These are phyloP conservation scores for Blastocystis sp. DNA, from an alignment of 352 stramenopile species.

Conservation along the genomic window DNA sequence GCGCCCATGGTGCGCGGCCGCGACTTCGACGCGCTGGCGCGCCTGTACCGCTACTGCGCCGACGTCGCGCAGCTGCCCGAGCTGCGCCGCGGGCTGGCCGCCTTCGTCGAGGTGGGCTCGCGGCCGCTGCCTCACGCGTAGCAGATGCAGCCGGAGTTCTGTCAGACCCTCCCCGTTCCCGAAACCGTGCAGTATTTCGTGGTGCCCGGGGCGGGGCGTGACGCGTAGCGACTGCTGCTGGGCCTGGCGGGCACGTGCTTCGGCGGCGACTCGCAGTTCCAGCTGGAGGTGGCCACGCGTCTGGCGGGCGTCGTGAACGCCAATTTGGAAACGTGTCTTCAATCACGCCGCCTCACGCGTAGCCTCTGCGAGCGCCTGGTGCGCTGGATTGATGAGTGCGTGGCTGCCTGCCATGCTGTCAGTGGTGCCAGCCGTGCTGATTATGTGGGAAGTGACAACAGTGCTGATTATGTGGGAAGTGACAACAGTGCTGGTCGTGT, in stretches of 20 bases:
- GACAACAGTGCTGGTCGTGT: too few relatives aligned
- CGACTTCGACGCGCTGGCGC: neutral
- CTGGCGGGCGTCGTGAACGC: constrained; percentile 8
- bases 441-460: too few relatives aligned
- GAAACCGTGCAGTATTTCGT: neutral
- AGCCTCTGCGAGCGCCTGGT: constrained; percentile 33
- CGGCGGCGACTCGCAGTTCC: neutral
- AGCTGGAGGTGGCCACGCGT: neutral
- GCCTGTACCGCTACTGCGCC: constrained; percentile 22
- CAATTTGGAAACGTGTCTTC: neutral
- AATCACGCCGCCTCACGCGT: neutral
- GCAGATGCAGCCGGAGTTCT: neutral
- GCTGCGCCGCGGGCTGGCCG: neutral
- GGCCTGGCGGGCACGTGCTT: neutral
- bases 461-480: too few relatives aligned
- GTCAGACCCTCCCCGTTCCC: neutral
- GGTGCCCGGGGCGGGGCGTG: neutral
- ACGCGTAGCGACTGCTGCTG: neutral
- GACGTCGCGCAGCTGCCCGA: neutral
- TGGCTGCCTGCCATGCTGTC: neutral
- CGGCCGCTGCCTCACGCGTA: neutral
- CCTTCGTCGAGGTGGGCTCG: neutral
- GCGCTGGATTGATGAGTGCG: constrained; percentile 1
- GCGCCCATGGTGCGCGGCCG: neutral
- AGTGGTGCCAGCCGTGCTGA: neutral